Evolutionary conservation across 257 asterid genomes (phyloP).

Genomic region (Cruciata laevipes): DNA sequence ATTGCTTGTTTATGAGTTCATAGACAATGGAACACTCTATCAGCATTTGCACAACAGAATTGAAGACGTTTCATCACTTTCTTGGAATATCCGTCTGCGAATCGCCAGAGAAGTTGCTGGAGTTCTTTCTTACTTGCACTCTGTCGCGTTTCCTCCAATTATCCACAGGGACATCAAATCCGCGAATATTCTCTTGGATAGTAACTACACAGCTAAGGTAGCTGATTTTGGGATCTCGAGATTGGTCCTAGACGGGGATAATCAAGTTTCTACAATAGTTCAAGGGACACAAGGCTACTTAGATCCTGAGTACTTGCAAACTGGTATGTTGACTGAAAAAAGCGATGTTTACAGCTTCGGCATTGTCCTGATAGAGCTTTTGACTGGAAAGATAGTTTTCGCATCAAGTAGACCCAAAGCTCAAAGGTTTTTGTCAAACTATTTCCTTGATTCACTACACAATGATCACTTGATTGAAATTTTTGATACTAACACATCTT

Average conservation of each 20-base stretch:
- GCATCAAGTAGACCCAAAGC: conserved; percentile 17
- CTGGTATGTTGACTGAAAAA: background rate
- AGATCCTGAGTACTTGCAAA: background rate
- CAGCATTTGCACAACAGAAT: conserved; percentile 19
- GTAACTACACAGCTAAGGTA: conserved; percentile 13
- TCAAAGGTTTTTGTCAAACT: conserved; percentile 24
- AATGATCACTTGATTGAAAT: background rate
- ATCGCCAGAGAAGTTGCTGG: conserved; percentile 29
- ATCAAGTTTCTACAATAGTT: background rate
- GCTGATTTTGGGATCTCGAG: background rate
- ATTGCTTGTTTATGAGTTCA: conserved; percentile 29
- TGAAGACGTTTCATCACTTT: conserved; percentile 6
- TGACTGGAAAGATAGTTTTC: background rate
- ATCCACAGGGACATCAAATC: conserved; percentile 37
- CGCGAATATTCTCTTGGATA: conserved; percentile 31
- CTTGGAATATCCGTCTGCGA: conserved; percentile 24
- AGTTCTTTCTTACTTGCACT: background rate
- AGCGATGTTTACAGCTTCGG: background rate
- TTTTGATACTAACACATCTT: conserved; percentile 16
- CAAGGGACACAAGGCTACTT: background rate
- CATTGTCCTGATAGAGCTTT: background rate
- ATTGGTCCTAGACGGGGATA: background rate
- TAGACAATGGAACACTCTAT: conserved; percentile 25
- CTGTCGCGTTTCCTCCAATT: conserved; percentile 6
- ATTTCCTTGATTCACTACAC: conserved; percentile 20